Percentiles rank a stretch among this genome's conserved stretches.
Evolutionary conservation across 345 rosid species (phyloP).

Genomic region (Arabidopsis arenosa): DNA sequence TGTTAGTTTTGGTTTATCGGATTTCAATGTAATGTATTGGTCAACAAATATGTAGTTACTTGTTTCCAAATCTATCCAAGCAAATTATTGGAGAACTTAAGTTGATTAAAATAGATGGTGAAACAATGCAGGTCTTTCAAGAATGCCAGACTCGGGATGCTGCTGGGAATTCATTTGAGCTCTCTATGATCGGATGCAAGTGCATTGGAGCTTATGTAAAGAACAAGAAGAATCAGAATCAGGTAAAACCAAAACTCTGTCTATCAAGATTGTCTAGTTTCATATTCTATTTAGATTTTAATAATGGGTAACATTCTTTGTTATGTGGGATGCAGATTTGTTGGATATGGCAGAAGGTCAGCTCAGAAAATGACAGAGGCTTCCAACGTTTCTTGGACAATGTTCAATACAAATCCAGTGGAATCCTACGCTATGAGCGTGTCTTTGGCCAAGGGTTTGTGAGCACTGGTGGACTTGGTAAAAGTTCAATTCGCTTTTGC

Average conservation of each 20-base stretch:
- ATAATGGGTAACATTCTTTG: constrained; percentile 12
- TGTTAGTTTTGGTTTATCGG: constrained; percentile 9
- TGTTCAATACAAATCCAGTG: constrained; percentile 84
- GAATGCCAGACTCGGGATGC: constrained; percentile 65
- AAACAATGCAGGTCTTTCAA: constrained; percentile 68
- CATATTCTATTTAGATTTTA: background rate
- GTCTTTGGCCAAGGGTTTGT: constrained; percentile 94
- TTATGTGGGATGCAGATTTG: constrained; percentile 70
- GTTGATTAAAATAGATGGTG: background rate
- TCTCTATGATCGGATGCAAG: constrained; percentile 80
- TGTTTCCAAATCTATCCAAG: background rate
- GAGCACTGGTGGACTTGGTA: constrained; percentile 98
- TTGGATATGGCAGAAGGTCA: constrained; percentile 91
- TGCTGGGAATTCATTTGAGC: constrained; percentile 78
- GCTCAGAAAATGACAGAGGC: constrained; percentile 76
- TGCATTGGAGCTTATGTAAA: constrained; percentile 98
- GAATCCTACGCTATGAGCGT: constrained; percentile 91
- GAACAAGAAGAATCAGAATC: constrained; percentile 94
- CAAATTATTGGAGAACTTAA: constrained; percentile 5
- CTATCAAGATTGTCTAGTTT: constrained; percentile 12
- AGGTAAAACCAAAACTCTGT: constrained; percentile 56
- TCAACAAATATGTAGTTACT: constrained; percentile 1
- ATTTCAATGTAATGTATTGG: constrained; percentile 4
- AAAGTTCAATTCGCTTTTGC: constrained; percentile 11
- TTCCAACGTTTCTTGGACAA: constrained; percentile 96